These are phyloP conservation scores for Mycena amicta DNA, from an alignment of 768 basidiomycete genomes.

Conservation along the genomic window DNA sequence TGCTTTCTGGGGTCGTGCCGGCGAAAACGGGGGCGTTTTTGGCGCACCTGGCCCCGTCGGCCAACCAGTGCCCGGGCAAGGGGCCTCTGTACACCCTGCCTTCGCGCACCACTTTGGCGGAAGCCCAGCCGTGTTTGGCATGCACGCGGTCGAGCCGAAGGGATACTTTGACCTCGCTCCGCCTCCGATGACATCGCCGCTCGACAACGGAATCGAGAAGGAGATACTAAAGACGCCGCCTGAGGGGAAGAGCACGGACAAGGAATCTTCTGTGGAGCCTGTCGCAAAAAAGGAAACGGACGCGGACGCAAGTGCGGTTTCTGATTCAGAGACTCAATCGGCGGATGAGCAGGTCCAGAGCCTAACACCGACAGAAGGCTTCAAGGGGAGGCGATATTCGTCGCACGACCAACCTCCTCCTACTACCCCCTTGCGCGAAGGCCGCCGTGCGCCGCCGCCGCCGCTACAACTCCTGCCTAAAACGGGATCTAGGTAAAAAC, in stretches of 20 bases:
- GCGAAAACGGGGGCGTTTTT: constrained; percentile 27
- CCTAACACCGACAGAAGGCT: not conserved
- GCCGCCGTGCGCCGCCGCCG: not conserved
- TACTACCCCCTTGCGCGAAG: not conserved
- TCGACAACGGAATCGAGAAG: not conserved
- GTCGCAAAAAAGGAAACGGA: not conserved
- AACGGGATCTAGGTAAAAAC: not conserved
- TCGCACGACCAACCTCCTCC: constrained; percentile 1
- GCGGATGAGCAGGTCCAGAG: not conserved
- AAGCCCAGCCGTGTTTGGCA: constrained; percentile 24
- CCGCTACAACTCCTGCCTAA: not conserved
- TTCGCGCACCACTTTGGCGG: constrained; percentile 11
- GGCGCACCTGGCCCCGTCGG: constrained; percentile 55
- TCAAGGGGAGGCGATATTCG: not conserved
- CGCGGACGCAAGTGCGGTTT: not conserved
- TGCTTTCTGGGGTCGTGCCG: constrained; percentile 70
- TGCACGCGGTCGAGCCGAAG: constrained; percentile 21
- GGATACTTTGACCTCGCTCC: constrained; percentile 22
- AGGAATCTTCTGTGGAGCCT: not conserved
- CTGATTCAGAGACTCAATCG: not conserved
- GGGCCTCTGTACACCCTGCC: constrained; percentile 3
- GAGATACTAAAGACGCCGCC: constrained; percentile 5
- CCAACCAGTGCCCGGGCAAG: constrained; percentile 10
- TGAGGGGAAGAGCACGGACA: not conserved
- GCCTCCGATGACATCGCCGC: not conserved